Conservation (phyloP, 495 filamentous ascomycete species). For the Staphylotrichum longicolle region DNA sequence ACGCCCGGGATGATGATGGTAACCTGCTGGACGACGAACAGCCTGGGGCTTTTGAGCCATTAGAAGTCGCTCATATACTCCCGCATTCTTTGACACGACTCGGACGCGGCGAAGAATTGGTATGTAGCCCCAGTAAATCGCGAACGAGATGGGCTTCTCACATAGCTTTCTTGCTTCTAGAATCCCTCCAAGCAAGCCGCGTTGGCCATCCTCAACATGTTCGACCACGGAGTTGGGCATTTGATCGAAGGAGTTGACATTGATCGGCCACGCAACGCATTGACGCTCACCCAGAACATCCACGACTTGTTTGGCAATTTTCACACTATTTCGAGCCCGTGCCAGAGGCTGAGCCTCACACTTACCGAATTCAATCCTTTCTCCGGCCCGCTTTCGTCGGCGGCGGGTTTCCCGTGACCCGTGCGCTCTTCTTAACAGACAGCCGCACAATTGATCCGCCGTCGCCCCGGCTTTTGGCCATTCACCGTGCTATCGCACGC, state of each 20-base stretch:
- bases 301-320: conserved; percentile 12
- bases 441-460: conserved; percentile 6
- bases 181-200: conserved; percentile 7
- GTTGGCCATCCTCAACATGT: conserved; percentile 14
- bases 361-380: conserved; percentile 9
- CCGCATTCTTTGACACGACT: conserved; percentile 3
- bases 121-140: not conserved
- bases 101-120: not conserved
- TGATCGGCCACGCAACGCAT: conserved; percentile 6
- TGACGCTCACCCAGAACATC: not conserved
- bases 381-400: not conserved
- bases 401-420: conserved; percentile 2
- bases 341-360: conserved; percentile 5
- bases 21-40: not conserved
- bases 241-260: conserved; percentile 13
- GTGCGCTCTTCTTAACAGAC: conserved; percentile 12
- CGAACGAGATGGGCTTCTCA: not conserved
- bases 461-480: conserved; percentile 10
- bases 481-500: conserved; percentile 5
- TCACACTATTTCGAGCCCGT: conserved; percentile 15
- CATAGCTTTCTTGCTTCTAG: not conserved
- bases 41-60: not conserved
- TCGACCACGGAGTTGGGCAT: not conserved
- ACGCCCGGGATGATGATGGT: conserved; percentile 8
- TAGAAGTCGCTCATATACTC: conserved; percentile 11